These are phyloP conservation scores for Aspergillus bombycis DNA, from an alignment of 2,329 filamentous ascomycete genomes.

Conservation along the genomic window DNA sequence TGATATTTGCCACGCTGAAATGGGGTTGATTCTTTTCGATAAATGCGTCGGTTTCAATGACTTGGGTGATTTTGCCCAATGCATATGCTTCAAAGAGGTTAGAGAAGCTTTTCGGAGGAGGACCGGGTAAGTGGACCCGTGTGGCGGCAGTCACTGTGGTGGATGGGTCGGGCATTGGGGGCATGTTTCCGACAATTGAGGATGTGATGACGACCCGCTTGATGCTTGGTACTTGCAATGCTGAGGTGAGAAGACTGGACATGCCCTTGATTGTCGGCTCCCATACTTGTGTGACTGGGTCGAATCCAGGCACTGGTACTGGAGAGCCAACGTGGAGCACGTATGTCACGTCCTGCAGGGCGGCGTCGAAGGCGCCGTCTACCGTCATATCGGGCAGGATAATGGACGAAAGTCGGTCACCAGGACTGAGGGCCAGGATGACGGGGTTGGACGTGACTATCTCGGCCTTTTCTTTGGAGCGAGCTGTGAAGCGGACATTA, in stretches of 20 bases:
- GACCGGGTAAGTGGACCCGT: not conserved
- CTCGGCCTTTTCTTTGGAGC: not conserved
- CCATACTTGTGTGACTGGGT: conserved; percentile 8
- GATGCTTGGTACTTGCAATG: not conserved
- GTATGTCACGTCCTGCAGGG: not conserved
- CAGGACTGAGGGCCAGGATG: not conserved
- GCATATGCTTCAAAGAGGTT: not conserved
- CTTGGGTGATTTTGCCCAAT: not conserved
- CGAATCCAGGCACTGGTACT: conserved; percentile 6
- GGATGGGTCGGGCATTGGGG: not conserved
- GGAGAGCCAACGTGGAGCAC: not conserved
- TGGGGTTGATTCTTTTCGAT: not conserved
- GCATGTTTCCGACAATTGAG: not conserved
- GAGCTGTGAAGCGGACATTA: not conserved
- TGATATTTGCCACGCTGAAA: not conserved
- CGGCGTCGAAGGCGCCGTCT: not conserved
- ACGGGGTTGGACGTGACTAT: not conserved
- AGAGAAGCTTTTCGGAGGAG: not conserved
- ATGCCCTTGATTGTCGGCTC: not conserved
- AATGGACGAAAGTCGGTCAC: not conserved
- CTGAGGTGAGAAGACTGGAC: not conserved
- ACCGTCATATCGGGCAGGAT: not conserved
- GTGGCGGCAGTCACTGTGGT: not conserved
- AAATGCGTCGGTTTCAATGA: not conserved
- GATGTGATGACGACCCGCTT: conserved; percentile 3